These are phyloP conservation scores for Vitis hybrid DNA, from an alignment of 177 flowering plant genomes.

Conservation along the genomic window DNA sequence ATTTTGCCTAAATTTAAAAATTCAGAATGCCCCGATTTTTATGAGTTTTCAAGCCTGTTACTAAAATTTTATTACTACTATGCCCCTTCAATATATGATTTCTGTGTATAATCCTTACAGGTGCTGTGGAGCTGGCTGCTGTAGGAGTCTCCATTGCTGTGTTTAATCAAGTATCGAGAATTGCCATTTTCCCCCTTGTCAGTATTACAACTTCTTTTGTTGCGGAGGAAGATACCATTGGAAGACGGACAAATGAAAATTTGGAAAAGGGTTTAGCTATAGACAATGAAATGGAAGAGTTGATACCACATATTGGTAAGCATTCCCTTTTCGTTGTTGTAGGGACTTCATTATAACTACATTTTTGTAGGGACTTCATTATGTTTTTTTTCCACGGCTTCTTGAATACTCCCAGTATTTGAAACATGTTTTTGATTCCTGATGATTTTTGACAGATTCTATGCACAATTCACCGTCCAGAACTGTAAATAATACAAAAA, in stretches of 20 bases:
- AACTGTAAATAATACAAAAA: constrained; percentile 7
- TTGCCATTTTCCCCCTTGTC: constrained; percentile 28
- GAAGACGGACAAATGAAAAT: not conserved
- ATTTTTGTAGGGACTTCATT: not conserved
- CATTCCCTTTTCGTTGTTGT: not conserved
- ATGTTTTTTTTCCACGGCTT: not conserved
- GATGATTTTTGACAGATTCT: constrained; percentile 24
- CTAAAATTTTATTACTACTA: too few relatives aligned
- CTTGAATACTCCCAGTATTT: too few relatives aligned
- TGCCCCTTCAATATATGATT: too few relatives aligned
- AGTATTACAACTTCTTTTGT: constrained; percentile 31
- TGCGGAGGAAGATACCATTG: constrained; percentile 27
- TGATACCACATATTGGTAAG: constrained; percentile 33
- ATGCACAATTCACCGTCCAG: constrained; percentile 7
- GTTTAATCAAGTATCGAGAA: constrained; percentile 28
- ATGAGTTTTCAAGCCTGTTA: too few relatives aligned
- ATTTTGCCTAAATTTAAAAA: too few relatives aligned
- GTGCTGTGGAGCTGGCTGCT: constrained; percentile 28
- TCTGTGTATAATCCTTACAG: constrained; percentile 2
- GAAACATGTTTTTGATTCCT: too few relatives aligned
- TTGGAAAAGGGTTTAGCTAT: constrained; percentile 7
- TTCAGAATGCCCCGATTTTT: too few relatives aligned
- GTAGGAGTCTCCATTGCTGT: constrained; percentile 29
- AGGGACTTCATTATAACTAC: too few relatives aligned
- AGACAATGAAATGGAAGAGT: constrained; percentile 9